These are phyloP conservation scores for Saccharomyces hybrid DNA, from an alignment of 1,139 yeast species.

Conservation along the genomic window DNA sequence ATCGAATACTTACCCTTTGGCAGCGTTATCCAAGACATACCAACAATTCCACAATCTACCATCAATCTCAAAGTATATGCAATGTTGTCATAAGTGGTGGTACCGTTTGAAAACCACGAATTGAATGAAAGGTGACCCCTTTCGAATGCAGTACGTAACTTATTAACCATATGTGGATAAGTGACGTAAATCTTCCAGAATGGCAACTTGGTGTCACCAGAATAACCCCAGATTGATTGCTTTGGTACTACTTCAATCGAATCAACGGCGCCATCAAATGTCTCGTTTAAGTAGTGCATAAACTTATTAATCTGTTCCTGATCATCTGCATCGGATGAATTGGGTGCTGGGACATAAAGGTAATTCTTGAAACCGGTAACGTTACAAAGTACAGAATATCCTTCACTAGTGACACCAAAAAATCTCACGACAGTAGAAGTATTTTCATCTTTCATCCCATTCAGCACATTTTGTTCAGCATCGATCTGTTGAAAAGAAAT, in stretches of 20 bases:
- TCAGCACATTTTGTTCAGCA: conserved; percentile 70
- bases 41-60: conserved; percentile 87
- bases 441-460: conserved; percentile 35
- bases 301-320: conserved; percentile 47
- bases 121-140: conserved; percentile 69
- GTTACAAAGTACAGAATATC: conserved; percentile 82
- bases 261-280: conserved; percentile 41
- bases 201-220: conserved; percentile 68
- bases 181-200: conserved; percentile 66
- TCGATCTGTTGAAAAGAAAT: conserved; percentile 86
- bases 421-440: conserved; percentile 60
- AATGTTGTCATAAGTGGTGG: conserved; percentile 80
- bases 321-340: conserved; percentile 36
- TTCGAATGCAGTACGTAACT: conserved; percentile 72
- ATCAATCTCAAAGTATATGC: conserved; percentile 78
- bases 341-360: conserved; percentile 86
- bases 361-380: conserved; percentile 87
- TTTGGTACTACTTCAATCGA: conserved; percentile 58
- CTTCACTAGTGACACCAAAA: conserved; percentile 85
- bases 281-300: conserved; percentile 41
- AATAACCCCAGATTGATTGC: conserved; percentile 92
- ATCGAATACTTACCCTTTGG: conserved; percentile 64
- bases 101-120: conserved; percentile 48
- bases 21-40: conserved; percentile 95
- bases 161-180: conserved; percentile 58